A percentile compares a stretch with the other conserved stretches of the same genome.
phyloP scores from a whole-genome alignment of 2,329 filamentous ascomycete genomes.

The Beauveria scarabaeidicola region DNA sequence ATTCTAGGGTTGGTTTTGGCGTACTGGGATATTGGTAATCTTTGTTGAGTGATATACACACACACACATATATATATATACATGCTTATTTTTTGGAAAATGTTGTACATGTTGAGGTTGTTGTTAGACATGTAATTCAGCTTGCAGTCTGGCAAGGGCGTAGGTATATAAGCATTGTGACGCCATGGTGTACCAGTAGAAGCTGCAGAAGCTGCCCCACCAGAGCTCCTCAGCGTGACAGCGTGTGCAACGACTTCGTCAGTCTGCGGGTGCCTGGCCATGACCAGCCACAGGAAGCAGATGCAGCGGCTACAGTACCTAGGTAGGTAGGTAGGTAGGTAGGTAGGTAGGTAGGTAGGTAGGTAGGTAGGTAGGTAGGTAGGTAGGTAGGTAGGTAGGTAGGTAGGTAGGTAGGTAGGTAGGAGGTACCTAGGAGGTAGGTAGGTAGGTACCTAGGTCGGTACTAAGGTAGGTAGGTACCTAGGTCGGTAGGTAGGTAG shows the following conservation, averaged over 20 bases:
- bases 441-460: neutral
- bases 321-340: neutral
- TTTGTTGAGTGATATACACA: neutral
- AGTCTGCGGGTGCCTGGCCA: slow-evolving; percentile 7
- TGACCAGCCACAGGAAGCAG: neutral
- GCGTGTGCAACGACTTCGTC: neutral
- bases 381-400: neutral
- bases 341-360: too few species aligned
- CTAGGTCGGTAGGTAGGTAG: too few species aligned
- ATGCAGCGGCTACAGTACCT: too few species aligned
- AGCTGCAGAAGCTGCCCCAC: neutral
- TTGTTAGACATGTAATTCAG: neutral
- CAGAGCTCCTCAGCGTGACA: neutral
- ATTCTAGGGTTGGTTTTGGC: neutral
- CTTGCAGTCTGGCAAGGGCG: neutral
- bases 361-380: neutral
- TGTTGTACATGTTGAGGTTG: neutral
- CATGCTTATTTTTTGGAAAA: neutral
- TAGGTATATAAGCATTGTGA: neutral
- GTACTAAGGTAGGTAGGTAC: neutral
- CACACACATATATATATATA: neutral
- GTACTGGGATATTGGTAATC: neutral
- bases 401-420: neutral
- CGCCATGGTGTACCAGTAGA: neutral
- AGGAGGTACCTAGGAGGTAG: too few species aligned